Percentiles rank a stretch among this genome's conserved stretches.
These are phyloP conservation scores for Macrolepiota dolichaula DNA, from an alignment of 768 basidiomycete genomes.

Conservation along the genomic window DNA sequence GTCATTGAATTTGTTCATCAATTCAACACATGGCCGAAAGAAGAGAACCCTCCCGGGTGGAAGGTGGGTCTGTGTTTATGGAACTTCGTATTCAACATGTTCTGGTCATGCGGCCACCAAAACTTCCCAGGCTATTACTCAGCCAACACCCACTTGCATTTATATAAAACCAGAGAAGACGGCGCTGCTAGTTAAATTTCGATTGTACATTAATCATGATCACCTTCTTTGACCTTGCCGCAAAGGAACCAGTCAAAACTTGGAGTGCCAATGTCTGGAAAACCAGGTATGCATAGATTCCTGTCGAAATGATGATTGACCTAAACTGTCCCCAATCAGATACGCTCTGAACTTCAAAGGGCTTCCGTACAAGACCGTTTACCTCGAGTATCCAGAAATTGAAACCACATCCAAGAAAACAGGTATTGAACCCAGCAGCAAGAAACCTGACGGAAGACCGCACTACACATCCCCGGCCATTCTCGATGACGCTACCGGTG, in stretches of 20 bases:
- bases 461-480: constrained; percentile 12
- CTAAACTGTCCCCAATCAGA: constrained; percentile 4
- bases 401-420: background rate
- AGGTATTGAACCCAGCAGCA: background rate
- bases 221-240: constrained; percentile 13
- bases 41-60: no score
- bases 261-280: constrained; percentile 11
- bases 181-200: background rate
- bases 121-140: background rate
- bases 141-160: background rate
- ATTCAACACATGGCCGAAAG: no score
- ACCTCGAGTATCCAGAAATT: constrained; percentile 12
- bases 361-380: constrained; percentile 9
- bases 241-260: background rate
- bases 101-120: background rate
- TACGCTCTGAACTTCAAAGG: constrained; percentile 12
- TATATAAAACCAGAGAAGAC: background rate
- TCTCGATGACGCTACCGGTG: constrained; percentile 34
- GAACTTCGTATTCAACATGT: no score
- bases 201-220: constrained; percentile 10
- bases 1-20: no score
- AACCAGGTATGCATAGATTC: background rate
- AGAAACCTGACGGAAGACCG: background rate
- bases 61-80: no score
- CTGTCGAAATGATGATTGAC: background rate